phyloP scores from a whole-genome alignment of 805 yeast species.

The Candida qinlingensis region DNA sequence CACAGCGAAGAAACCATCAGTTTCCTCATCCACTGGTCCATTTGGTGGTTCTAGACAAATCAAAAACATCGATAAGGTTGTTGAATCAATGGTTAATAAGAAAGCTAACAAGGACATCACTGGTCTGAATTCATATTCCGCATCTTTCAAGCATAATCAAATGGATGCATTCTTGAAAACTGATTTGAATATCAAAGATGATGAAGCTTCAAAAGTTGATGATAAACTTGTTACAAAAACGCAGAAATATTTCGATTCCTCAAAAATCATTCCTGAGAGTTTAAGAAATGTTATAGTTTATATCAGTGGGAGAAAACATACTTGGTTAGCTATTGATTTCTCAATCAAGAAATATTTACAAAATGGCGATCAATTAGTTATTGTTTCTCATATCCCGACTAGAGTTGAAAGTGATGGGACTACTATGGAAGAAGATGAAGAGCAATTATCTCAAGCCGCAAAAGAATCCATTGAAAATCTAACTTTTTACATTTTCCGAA shows the following conservation, averaged over 20 bases:
- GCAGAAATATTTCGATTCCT: not conserved
- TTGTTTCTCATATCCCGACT: conserved; percentile 18
- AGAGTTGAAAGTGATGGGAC: conserved; percentile 4
- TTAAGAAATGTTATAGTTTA: conserved; percentile 20
- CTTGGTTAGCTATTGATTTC: conserved; percentile 24
- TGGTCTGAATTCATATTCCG: conserved; percentile 16
- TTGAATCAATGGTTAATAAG: conserved; percentile 9
- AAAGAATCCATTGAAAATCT: conserved; percentile 13
- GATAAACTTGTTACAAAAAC: not conserved
- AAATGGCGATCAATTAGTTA: conserved; percentile 23
- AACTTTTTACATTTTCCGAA: conserved; percentile 11
- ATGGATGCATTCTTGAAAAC: conserved; percentile 13
- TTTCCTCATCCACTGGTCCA: not conserved
- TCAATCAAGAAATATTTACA: conserved; percentile 13
- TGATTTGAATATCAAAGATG: conserved; percentile 1
- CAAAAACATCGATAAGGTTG: conserved; percentile 20
- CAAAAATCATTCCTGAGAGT: conserved; percentile 12
- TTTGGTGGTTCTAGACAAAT: conserved; percentile 4
- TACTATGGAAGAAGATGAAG: conserved; percentile 9
- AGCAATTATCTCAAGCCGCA: conserved; percentile 12
- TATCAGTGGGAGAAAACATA: conserved; percentile 57
- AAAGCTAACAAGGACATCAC: conserved; percentile 4
- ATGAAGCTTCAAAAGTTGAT: not conserved
- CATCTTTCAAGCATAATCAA: conserved; percentile 15
- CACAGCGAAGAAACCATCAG: not conserved